Conservation (phyloP, 495 filamentous ascomycete species). For the Lichenothelia convexa region DNA sequence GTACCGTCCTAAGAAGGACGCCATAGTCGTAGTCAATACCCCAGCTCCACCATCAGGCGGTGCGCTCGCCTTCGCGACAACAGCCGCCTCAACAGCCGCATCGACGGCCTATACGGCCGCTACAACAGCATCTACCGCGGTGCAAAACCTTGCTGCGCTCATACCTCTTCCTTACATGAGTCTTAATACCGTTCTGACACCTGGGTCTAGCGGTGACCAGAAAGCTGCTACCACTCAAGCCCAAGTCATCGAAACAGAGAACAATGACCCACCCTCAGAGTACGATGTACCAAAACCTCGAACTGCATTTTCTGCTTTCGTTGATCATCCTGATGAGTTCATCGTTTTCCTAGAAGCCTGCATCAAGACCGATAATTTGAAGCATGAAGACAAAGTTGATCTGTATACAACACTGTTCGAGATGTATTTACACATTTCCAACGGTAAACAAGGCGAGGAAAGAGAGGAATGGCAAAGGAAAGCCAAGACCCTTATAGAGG, state of each 20-base stretch:
- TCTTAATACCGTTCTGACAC: conserved; percentile 24
- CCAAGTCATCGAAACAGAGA: conserved; percentile 22
- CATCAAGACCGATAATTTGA: conserved; percentile 44
- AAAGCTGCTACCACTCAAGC: conserved; percentile 19
- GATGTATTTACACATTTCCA: conserved; percentile 86
- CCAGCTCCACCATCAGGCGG: conserved; percentile 34
- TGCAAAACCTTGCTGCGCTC: conserved; percentile 65
- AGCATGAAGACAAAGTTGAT: conserved; percentile 56
- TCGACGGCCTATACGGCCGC: too few relatives aligned
- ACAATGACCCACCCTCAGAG: conserved; percentile 17
- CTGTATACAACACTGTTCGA: conserved; percentile 93
- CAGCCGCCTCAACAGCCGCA: too few relatives aligned
- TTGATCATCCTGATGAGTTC: conserved; percentile 82
- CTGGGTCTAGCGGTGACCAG: conserved; percentile 10
- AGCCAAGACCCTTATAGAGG: conserved; percentile 67
- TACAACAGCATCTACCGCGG: conserved; percentile 40
- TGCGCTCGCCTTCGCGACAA: too few relatives aligned
- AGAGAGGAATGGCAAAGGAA: conserved; percentile 74
- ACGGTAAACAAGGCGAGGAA: conserved; percentile 48
- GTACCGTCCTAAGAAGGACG: conserved; percentile 54
- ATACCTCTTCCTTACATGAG: conserved; percentile 80
- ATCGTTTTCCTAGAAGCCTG: conserved; percentile 80
- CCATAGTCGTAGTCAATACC: conserved; percentile 30
- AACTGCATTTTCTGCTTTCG: conserved; percentile 89
- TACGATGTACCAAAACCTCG: conserved; percentile 65